Conservation (phyloP, 768 basidiomycete species). For the Coprinellus aureogranulatus region DNA sequence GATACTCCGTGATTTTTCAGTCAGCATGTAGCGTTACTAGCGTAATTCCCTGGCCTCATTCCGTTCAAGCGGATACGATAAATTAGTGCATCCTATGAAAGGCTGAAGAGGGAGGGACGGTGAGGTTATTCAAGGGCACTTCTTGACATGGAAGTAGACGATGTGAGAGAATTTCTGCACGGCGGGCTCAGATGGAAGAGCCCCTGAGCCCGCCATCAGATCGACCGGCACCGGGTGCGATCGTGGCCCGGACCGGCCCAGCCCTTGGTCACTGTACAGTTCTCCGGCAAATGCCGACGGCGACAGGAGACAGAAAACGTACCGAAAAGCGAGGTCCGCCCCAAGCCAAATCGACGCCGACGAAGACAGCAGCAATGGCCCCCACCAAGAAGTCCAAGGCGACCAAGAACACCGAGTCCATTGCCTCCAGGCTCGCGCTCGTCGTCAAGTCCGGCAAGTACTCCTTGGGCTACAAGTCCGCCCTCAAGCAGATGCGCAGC, state of each 20-base stretch:
- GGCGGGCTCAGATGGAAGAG: no score
- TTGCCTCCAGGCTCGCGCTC: slow-evolving; percentile 86
- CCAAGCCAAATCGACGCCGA: slow-evolving; percentile 15
- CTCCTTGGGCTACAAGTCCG: slow-evolving; percentile 95
- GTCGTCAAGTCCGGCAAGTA: slow-evolving; percentile 99
- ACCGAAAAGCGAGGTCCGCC: not conserved
- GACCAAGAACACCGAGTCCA: slow-evolving; percentile 89
- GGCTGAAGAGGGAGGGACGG: not conserved
- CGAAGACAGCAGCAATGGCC: slow-evolving; percentile 62
- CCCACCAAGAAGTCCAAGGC: slow-evolving; percentile 95
- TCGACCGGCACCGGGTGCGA: not conserved
- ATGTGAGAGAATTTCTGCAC: no score
- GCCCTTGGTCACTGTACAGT: slow-evolving; percentile 6
- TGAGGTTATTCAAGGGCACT: no score
- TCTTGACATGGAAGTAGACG: no score
- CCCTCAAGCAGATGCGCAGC: slow-evolving; percentile 95
- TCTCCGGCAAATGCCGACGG: slow-evolving; percentile 6
- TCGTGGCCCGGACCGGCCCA: not conserved
- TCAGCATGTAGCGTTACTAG: no score
- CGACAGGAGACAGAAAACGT: not conserved
- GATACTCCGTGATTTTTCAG: not conserved
- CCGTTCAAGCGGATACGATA: no score
- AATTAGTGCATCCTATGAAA: no score
- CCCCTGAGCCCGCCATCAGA: not conserved
- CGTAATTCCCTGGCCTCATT: no score